Evolutionary conservation across 2,329 filamentous ascomycete genomes (phyloP), one percentile per base, ranked within the genome.

Genomic region (Microascus cirrosus): DNA sequence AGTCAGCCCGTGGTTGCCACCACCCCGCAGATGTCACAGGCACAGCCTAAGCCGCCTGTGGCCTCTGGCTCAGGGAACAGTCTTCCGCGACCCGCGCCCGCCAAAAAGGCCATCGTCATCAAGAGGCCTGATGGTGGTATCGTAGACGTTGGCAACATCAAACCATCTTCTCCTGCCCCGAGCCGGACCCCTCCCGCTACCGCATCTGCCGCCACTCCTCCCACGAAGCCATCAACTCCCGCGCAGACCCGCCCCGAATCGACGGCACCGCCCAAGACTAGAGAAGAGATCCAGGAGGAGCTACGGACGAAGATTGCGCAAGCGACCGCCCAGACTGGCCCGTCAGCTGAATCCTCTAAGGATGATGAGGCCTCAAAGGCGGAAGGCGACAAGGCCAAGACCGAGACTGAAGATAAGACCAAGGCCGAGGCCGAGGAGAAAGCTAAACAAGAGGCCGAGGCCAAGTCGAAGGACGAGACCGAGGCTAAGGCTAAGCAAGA

Each of bases 81-180:
- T 71, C 45, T 72, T 70, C 60, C 80, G 81, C 59, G 69, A 74
- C 68, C 82, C 65, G 75, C 74, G 22, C 28, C 28, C 8, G 4
- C 28, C 28, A 78, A 77, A 69, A 85, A 84, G 54, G 85, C 87
- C 1, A 87, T 96, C 63, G 78, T 85, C 54, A 96, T 96, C 77
- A 95, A 90, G 77, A 89, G 90, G 66, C 81, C 86, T 34, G 81
- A 86, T 58, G 92, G 90, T 61, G 90, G 94, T 68, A 82, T 84
- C 34, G 76, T 96, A 13, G 84, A 90, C 64, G 81, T 78, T 74
- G 89, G 75, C 68, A 82, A 73, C 58, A 73, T 81, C 61, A 83
- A 83, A 69, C 81, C 82, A 3, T 73, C 78, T 1, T 82, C 83
- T 1, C 80, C 83, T 6, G 77, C 78, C 2, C 77, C 81, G 0